Percentiles rank a stretch among this genome's conserved stretches.
phyloP scores from a whole-genome alignment of 1,284 basidiomycete species.

The Chiua sp. region DNA sequence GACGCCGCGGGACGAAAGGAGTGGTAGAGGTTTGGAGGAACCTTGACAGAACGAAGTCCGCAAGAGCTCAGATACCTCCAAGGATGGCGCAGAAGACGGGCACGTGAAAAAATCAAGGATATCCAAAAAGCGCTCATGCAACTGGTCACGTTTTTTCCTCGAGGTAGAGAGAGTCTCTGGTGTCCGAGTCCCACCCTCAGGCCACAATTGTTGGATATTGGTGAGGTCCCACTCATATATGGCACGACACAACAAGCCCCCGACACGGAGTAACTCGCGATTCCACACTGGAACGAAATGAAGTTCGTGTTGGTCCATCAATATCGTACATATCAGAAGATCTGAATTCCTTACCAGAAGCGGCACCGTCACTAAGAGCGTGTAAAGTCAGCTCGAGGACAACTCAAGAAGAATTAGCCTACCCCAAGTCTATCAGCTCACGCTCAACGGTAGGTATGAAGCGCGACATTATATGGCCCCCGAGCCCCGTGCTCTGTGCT shows the following conservation, averaged over 20 bases:
- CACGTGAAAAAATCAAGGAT: conserved; percentile 89
- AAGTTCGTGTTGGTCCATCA: conserved; percentile 39
- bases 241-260: conserved; percentile 79
- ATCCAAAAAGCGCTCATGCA: conserved; percentile 74
- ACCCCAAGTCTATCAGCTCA: conserved; percentile 91
- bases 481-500: conserved; percentile 91
- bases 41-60: conserved; percentile 83
- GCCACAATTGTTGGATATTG: conserved; percentile 58
- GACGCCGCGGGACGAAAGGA: conserved; percentile 85
- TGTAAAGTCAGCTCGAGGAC: conserved; percentile 39
- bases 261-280: conserved; percentile 81
- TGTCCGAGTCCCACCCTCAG: conserved; percentile 55
- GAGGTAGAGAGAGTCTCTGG: neutral
- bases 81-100: conserved; percentile 82
- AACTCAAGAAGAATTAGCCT: conserved; percentile 29
- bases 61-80: conserved; percentile 75
- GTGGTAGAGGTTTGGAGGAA: conserved; percentile 55
- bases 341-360: neutral
- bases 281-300: conserved; percentile 69
- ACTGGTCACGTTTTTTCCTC: conserved; percentile 37
- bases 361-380: neutral
- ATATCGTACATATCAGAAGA: conserved; percentile 67
- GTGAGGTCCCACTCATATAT: conserved; percentile 88
- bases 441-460: conserved; percentile 98
- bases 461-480: conserved; percentile 87